Percentiles rank a stretch among this genome's conserved stretches.
phyloP scores from a whole-genome alignment of 176 grass and related monocot genomes.

The Eragrostis nindensis region DNA sequence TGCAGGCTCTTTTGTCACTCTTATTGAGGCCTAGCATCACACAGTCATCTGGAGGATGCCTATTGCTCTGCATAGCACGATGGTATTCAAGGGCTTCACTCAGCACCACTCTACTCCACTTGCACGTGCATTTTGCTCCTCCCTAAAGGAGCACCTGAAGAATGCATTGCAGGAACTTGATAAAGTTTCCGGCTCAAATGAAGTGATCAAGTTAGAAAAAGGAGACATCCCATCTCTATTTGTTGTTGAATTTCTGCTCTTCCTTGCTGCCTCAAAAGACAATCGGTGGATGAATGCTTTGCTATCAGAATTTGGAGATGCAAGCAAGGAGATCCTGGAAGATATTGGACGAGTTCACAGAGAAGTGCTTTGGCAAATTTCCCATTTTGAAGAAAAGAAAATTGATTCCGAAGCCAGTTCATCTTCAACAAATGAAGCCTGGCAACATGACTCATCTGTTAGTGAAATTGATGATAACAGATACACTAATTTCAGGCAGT shows the following conservation, averaged over 20 bases:
- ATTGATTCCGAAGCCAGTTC: constrained; percentile 52
- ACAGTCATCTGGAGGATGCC: constrained; percentile 97
- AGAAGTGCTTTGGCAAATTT: constrained; percentile 83
- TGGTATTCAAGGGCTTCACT: constrained; percentile 98
- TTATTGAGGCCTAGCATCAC: constrained; percentile 91
- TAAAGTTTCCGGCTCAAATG: constrained; percentile 55
- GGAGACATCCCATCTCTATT: constrained; percentile 70
- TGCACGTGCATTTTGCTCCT: constrained; percentile 88
- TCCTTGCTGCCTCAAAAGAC: constrained; percentile 92
- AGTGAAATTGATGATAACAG: constrained; percentile 70
- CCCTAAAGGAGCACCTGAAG: constrained; percentile 81
- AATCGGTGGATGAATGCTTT: constrained; percentile 96
- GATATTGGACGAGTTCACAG: constrained; percentile 86
- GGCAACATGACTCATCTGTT: constrained; percentile 49
- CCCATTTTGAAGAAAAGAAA: constrained; percentile 76
- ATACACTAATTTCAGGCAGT: constrained; percentile 90
- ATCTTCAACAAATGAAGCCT: constrained; percentile 53
- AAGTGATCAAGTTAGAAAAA: constrained; percentile 51
- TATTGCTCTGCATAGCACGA: constrained; percentile 96
- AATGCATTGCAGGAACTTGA: constrained; percentile 73
- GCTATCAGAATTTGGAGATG: constrained; percentile 88
- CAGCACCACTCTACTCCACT: constrained; percentile 93
- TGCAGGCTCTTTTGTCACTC: constrained; percentile 81
- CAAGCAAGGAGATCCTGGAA: constrained; percentile 81
- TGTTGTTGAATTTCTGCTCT: constrained; percentile 93